Percentiles rank a stretch among this genome's conserved stretches.
These are phyloP conservation scores for Lipomyces yarrowii DNA, from an alignment of 1,139 yeast species.

Conservation along the genomic window DNA sequence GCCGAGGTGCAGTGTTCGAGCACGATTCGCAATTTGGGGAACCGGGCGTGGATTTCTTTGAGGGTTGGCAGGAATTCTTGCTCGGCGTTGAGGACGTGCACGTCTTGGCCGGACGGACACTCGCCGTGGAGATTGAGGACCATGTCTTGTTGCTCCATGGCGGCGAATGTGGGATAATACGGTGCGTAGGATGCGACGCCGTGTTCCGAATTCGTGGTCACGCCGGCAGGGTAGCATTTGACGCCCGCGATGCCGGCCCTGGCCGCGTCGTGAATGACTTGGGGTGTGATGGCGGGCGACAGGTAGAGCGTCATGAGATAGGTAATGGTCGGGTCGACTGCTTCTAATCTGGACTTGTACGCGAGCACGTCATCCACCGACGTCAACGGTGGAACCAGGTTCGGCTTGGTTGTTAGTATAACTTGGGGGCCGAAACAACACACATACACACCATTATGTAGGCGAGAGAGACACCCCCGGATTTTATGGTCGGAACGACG, in stretches of 20 bases:
- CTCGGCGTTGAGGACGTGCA: slow-evolving; percentile 93
- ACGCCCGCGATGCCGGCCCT: slow-evolving; percentile 65
- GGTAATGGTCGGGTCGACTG: slow-evolving; percentile 79
- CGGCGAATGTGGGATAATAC: slow-evolving; percentile 86
- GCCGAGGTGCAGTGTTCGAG: slow-evolving; percentile 94
- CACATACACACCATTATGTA: slow-evolving; percentile 93
- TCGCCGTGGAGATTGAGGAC: slow-evolving; percentile 94
- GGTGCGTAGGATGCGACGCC: slow-evolving; percentile 90
- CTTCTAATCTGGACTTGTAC: slow-evolving; percentile 66
- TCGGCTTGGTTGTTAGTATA: slow-evolving; percentile 54
- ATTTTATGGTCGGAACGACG: slow-evolving; percentile 84
- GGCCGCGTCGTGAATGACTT: slow-evolving; percentile 80
- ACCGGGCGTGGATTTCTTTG: slow-evolving; percentile 70
- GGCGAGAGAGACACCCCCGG: slow-evolving; percentile 89
- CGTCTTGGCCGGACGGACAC: slow-evolving; percentile 70
- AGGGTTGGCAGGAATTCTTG: slow-evolving; percentile 91
- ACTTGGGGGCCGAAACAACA: no score
- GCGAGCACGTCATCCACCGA: slow-evolving; percentile 71
- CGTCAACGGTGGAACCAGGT: slow-evolving; percentile 87
- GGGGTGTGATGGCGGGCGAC: slow-evolving; percentile 78
- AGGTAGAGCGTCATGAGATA: slow-evolving; percentile 90
- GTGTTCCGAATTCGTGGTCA: slow-evolving; percentile 88
- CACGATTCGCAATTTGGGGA: slow-evolving; percentile 84
- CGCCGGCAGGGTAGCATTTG: slow-evolving; percentile 98
- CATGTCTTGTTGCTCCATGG: slow-evolving; percentile 75